Evolutionary conservation across 2,329 filamentous ascomycete genomes (phyloP).

Genomic region (Trichoderma afroharzianum): DNA sequence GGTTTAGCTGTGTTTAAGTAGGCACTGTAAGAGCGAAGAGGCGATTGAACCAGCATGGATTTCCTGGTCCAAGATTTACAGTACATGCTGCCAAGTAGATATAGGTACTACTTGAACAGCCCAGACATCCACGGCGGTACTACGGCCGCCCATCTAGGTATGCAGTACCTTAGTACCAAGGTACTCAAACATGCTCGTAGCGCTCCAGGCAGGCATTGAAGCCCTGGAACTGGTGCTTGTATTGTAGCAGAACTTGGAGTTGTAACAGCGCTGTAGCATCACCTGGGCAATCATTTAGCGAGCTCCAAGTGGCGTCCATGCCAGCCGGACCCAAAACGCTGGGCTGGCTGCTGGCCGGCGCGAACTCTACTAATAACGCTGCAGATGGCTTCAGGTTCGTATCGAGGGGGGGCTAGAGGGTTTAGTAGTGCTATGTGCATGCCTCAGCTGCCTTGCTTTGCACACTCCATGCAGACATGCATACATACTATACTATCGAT

Average conservation of each 20-base stretch:
- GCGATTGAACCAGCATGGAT: neutral
- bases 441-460: neutral
- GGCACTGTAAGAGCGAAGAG: neutral
- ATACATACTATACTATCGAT: neutral
- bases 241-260: neutral
- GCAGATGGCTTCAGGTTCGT: neutral
- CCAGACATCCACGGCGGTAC: neutral
- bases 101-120: too few species aligned
- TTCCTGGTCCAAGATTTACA: neutral
- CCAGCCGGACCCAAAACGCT: constrained; percentile 13
- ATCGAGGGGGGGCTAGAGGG: neutral
- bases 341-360: constrained; percentile 3
- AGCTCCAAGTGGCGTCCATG: neutral
- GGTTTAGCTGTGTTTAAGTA: too few species aligned
- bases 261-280: neutral
- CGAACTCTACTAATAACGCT: constrained; percentile 1
- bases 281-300: neutral
- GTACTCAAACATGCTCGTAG: too few species aligned
- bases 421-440: neutral
- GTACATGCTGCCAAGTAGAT: too few species aligned
- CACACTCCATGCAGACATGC: neutral
- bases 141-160: too few species aligned
- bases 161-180: too few species aligned
- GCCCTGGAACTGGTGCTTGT: neutral
- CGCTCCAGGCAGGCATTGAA: neutral